Percentiles rank a stretch among this genome's conserved stretches.
Conservation (phyloP, 1,139 yeast species). For the Pichia sp. region DNA sequence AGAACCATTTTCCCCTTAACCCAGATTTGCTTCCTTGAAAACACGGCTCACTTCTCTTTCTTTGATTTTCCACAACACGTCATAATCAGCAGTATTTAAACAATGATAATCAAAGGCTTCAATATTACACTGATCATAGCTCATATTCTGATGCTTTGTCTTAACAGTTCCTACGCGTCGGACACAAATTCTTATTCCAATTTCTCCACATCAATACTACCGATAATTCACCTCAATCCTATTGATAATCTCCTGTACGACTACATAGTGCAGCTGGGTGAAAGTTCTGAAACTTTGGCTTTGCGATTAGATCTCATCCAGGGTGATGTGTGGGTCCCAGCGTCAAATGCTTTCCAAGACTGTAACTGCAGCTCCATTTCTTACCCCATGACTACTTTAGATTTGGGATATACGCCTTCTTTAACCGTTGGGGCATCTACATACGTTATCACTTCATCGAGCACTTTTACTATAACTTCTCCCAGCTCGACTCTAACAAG, state of each 20-base stretch:
- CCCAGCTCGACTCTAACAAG: background rate
- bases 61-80: too few relatives aligned
- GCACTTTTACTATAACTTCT: background rate
- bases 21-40: too few relatives aligned
- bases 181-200: background rate
- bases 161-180: too few relatives aligned
- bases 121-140: too few relatives aligned
- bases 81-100: too few relatives aligned
- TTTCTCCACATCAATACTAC: slow-evolving; percentile 5
- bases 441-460: background rate
- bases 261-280: slow-evolving; percentile 29
- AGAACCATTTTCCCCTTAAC: too few relatives aligned
- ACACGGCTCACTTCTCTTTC: too few relatives aligned
- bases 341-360: slow-evolving; percentile 17
- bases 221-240: slow-evolving; percentile 6
- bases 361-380: slow-evolving; percentile 15
- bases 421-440: background rate
- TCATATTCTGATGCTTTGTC: too few relatives aligned
- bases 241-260: slow-evolving; percentile 20
- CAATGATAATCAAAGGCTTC: too few relatives aligned
- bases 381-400: slow-evolving; percentile 1
- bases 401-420: background rate
- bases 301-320: slow-evolving; percentile 34
- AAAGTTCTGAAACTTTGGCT: slow-evolving; percentile 26
- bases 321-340: slow-evolving; percentile 35